Percentiles rank a stretch among this genome's conserved stretches.
Conservation (phyloP, 2,329 filamentous ascomycete species). For the Eurotiales sp. region DNA sequence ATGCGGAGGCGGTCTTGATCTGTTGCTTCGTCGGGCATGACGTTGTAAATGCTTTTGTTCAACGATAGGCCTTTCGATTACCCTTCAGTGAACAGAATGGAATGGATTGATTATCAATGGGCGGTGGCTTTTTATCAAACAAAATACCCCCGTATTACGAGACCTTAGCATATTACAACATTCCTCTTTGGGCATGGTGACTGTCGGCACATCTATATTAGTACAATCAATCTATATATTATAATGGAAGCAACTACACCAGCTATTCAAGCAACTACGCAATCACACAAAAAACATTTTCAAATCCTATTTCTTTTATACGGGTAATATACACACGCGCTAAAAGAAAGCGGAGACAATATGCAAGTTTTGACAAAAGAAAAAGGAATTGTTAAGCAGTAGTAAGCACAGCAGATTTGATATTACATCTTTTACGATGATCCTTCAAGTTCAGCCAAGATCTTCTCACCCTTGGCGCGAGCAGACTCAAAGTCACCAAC, state of each 20-base stretch:
- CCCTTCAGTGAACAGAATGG: too few species aligned
- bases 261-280: too few species aligned
- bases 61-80: too few species aligned
- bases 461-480: slow-evolving; percentile 98
- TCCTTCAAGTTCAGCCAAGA: slow-evolving; percentile 85
- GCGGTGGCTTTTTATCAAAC: not conserved
- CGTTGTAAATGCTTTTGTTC: not conserved
- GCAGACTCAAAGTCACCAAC: slow-evolving; percentile 93
- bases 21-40: not conserved
- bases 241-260: not conserved
- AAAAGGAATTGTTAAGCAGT: slow-evolving; percentile 12
- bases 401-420: slow-evolving; percentile 29
- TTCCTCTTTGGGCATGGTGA: slow-evolving; percentile 5
- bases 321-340: slow-evolving; percentile 41
- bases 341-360: slow-evolving; percentile 34
- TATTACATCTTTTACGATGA: slow-evolving; percentile 45
- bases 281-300: too few species aligned
- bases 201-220: too few species aligned
- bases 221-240: too few species aligned
- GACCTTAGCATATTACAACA: not conserved
- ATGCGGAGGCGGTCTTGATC: too few species aligned
- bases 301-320: slow-evolving; percentile 25
- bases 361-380: slow-evolving; percentile 30
- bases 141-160: not conserved
- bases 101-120: too few species aligned